A percentile compares a stretch with the other conserved stretches of the same genome.
Evolutionary conservation across 2,329 filamentous ascomycete species (phyloP).

Genomic region (Aspergillus aculeatus): DNA sequence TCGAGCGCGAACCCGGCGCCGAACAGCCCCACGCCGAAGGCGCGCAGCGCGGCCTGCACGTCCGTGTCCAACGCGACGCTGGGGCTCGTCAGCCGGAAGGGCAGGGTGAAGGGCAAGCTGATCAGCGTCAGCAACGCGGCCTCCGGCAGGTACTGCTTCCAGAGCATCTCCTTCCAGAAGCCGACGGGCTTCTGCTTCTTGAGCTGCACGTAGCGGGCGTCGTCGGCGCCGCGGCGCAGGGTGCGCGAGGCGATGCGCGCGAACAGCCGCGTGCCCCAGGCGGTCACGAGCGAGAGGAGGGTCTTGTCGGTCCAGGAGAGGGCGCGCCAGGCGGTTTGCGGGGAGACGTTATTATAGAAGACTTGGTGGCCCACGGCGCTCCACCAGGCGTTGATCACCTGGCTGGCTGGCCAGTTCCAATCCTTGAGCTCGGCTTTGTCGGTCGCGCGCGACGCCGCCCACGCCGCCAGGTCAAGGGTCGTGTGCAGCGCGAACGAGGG

Average conservation of each 20-base stretch:
- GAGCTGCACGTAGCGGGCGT: slow-evolving; percentile 53
- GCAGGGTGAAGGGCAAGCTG: slow-evolving; percentile 56
- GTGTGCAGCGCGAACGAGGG: slow-evolving; percentile 57
- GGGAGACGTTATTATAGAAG: slow-evolving; percentile 45
- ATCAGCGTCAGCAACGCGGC: slow-evolving; percentile 58
- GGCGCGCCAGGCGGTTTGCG: slow-evolving; percentile 48
- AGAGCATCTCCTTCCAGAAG: slow-evolving; percentile 59
- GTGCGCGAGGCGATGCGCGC: slow-evolving; percentile 54
- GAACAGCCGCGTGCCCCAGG: slow-evolving; percentile 59
- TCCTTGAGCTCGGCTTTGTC: slow-evolving; percentile 61
- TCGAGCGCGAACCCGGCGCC: slow-evolving; percentile 57
- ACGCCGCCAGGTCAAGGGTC: slow-evolving; percentile 53
- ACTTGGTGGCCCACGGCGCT: slow-evolving; percentile 56
- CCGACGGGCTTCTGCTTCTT: slow-evolving; percentile 49
- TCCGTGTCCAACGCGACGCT: slow-evolving; percentile 34
- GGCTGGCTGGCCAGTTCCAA: slow-evolving; percentile 57
- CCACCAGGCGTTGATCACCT: slow-evolving; percentile 61
- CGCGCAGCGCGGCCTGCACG: slow-evolving; percentile 29
- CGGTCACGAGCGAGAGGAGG: slow-evolving; percentile 56
- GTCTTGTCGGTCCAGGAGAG: slow-evolving; percentile 57
- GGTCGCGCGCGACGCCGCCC: slow-evolving; percentile 52
- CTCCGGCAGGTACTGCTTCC: slow-evolving; percentile 58
- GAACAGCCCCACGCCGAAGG: slow-evolving; percentile 56
- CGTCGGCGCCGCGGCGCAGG: slow-evolving; percentile 53
- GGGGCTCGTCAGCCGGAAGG: slow-evolving; percentile 43